These are phyloP conservation scores for Colletotrichum acutatum DNA, from an alignment of 2,329 filamentous ascomycete species.

Conservation along the genomic window DNA sequence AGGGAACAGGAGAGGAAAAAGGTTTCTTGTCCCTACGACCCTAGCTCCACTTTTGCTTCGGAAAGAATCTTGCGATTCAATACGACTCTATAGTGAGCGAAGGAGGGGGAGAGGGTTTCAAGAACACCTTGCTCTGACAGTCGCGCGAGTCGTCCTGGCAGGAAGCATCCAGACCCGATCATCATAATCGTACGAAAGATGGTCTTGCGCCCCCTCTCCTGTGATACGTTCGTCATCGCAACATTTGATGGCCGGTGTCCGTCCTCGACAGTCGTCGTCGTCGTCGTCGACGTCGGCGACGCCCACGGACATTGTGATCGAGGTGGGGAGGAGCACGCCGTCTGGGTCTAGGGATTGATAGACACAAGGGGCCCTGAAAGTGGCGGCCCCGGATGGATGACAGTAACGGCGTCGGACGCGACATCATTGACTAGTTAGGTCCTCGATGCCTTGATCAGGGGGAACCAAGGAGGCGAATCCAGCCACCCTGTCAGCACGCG, in stretches of 20 bases:
- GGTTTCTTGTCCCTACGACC: conserved; percentile 28
- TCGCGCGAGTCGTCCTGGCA: conserved; percentile 26
- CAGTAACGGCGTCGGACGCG: conserved; percentile 1
- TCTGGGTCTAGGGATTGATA: conserved; percentile 18
- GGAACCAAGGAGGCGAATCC: conserved; percentile 7
- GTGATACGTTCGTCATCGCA: conserved; percentile 16
- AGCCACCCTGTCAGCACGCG: not conserved
- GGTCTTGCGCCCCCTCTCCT: not conserved
- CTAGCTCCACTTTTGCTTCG: conserved; percentile 29
- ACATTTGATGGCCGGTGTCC: not conserved
- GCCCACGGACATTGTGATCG: not conserved
- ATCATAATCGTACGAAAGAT: conserved; percentile 29
- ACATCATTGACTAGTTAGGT: not conserved
- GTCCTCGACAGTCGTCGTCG: not conserved
- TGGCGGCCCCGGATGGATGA: conserved; percentile 10
- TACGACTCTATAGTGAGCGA: conserved; percentile 20
- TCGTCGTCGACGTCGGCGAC: not conserved
- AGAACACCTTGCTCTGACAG: conserved; percentile 29
- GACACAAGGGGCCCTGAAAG: conserved; percentile 10
- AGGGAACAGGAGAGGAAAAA: conserved; percentile 6
- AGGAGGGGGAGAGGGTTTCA: conserved; percentile 28
- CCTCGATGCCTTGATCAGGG: not conserved
- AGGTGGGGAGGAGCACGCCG: conserved; percentile 13
- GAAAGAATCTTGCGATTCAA: conserved; percentile 34
- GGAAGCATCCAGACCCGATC: conserved; percentile 4